Base-by-base conservation (phyloP, 345 rosid species). In the Brassica nigra region DNA sequence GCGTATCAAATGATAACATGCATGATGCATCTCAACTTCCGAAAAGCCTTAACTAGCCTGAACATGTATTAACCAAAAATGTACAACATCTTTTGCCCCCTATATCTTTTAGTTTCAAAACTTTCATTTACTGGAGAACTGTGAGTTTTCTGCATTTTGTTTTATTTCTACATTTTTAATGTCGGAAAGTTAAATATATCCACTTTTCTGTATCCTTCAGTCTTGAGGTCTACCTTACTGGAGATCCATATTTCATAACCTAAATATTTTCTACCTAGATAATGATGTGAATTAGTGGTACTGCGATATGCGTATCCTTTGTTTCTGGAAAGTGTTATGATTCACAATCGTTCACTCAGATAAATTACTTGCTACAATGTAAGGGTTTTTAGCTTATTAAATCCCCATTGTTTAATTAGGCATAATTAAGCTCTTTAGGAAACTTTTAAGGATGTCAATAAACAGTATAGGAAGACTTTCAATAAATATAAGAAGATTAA, bases 1-100 rank as follows among this genome's bases (percentile, higher is more conserved):
- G 77, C 31, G 20, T 30, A 73, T 28, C 70, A 74, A 62, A 11
- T 63, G 77, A 42, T 5, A 20, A 57, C n/a, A 72, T 4, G 28
- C 27, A 37, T 30, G 18, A 72, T 4, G 28, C 27, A 37, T 30
- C 30, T 28, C 47, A 62, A 44, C 57, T n/a, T 61, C 4, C 3
- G 23, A 62, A 70, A 44, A 15, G 20, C 59, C 18, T 52, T 52
- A 52, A 52, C 2, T 29, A 62, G 68, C 30, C 6, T 37, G 20
- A 42, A 44, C 18, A 28, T 44, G 30, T 62, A 62, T n/a, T 28
- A 62, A 42, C 68, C 44, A 20, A 29, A 37, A 73, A 9, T 16
- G 30, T 62, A 58, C 36, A 33, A 11, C 18, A 8, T 15, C 33
- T 9, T 42, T 59, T 11, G 3, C 16, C n/a, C 12, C 61, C 5